phyloP scores from a whole-genome alignment of 2,329 filamentous ascomycete species.

The Aspergillus unguis region DNA sequence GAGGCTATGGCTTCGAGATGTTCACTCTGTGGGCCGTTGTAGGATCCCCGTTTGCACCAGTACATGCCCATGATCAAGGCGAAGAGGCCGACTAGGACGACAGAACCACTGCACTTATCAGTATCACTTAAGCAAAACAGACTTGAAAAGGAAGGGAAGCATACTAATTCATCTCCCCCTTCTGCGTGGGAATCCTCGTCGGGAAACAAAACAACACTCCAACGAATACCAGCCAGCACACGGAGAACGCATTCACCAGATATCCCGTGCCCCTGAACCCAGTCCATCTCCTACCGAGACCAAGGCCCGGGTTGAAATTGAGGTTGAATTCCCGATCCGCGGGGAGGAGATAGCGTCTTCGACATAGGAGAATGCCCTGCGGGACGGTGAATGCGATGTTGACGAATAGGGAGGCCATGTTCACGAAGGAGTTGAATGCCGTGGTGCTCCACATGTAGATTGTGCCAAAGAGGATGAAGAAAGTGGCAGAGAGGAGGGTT shows the following conservation, averaged over 20 bases:
- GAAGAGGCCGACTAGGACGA: constrained; percentile 36
- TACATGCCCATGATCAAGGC: constrained; percentile 8
- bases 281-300: too few relatives aligned
- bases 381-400: constrained; percentile 41
- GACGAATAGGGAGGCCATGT: constrained; percentile 33
- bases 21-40: constrained; percentile 12
- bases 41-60: constrained; percentile 9
- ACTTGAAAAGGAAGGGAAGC: neutral
- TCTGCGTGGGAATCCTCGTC: neutral
- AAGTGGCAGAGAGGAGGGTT: constrained; percentile 24
- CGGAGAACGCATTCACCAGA: constrained; percentile 4
- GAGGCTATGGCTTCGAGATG: neutral
- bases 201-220: constrained; percentile 10
- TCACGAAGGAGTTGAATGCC: constrained; percentile 37
- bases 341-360: constrained; percentile 29
- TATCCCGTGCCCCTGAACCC: neutral
- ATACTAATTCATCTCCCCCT: constrained; percentile 5
- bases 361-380: constrained; percentile 42
- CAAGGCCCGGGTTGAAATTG: too few relatives aligned
- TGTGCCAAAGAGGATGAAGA: constrained; percentile 30
- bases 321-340: constrained; percentile 19
- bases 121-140: neutral
- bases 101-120: constrained; percentile 24
- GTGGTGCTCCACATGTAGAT: constrained; percentile 30
- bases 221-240: constrained; percentile 5